Base-by-base conservation (phyloP, 331 rosid species). In the Malus hybrid region DNA sequence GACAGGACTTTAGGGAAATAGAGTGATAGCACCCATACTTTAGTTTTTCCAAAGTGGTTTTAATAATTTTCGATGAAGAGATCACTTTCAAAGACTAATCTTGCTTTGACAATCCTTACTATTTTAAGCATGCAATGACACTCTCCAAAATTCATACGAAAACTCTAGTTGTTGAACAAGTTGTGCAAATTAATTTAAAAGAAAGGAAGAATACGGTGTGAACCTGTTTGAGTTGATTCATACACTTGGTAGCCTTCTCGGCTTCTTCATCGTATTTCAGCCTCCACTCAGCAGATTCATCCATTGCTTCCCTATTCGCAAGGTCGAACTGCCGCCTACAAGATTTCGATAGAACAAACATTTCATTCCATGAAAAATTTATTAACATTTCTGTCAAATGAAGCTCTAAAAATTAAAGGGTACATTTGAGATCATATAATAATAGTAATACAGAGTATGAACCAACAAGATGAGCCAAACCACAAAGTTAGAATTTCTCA, bases 261-360 rank as follows among this genome's bases (percentile, higher is more conserved):
- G 64, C 87, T 75, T 92, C 90, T 55, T 27, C 64, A 61, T 94
- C 98, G 64, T 86, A 94, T 83, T 78, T 84, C 28, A 84, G 80
- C 85, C 98, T 92, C 98, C 98, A 93, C 76, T 90, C 97, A 10
- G 98, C 98, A 70, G 98, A 91, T 75, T 93, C 97, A 74, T 93
- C 97, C 94, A 90, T 85, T 3, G 98, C 97, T 77, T 91, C 97
- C 80, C 87, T 81, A 72, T 81, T 90, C 57, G 98, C 97, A 69
- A 91, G 86, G 85, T 91, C 96, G 80, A 91, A 93, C 80, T 91
- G 96, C 68, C 81, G 78, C 80, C 98, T 93, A 69, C 85, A 67
- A 39, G 29, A 68, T 32, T 77, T 50, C 64, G 76, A 55, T 9
- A 18, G 6, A 75, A 50, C 42, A 69, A 75, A 27, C 18, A 34